These are phyloP conservation scores for Prototheca stagnorum DNA, from an alignment of 163 green algal genomes.

Conservation along the genomic window DNA sequence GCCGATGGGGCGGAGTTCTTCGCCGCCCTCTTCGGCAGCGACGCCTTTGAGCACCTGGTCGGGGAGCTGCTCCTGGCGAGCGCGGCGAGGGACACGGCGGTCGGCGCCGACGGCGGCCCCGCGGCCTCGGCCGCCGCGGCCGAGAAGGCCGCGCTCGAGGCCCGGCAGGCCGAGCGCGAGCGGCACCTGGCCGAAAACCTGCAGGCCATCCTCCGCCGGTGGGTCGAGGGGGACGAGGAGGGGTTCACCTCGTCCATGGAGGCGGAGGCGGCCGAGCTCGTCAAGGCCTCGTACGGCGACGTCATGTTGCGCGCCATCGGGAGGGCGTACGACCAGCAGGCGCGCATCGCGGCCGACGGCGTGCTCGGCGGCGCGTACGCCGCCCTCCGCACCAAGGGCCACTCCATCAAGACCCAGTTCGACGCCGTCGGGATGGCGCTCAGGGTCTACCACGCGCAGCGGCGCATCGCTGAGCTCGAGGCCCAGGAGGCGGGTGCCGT, in stretches of 20 bases:
- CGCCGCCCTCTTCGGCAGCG: constrained; percentile 77
- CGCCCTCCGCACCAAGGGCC: constrained; percentile 13
- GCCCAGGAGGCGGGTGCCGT: constrained; percentile 4
- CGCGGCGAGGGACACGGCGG: constrained; percentile 9
- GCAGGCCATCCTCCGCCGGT: constrained; percentile 45
- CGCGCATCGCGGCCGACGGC: constrained; percentile 41
- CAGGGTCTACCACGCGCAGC: constrained; percentile 27
- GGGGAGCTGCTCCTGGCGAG: constrained; percentile 47
- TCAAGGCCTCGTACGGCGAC: constrained; percentile 50
- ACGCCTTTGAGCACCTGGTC: constrained; percentile 65
- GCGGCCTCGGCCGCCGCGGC: background rate
- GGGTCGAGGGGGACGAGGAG: constrained; percentile 50
- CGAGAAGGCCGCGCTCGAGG: too few species aligned
- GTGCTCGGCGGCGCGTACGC: constrained; percentile 36
- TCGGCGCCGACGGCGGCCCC: background rate
- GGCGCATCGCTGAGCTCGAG: constrained; percentile 41
- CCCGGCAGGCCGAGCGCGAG: constrained; percentile 24
- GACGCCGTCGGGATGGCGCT: constrained; percentile 17
- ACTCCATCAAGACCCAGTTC: constrained; percentile 29
- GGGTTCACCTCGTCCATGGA: constrained; percentile 46
- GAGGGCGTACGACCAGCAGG: constrained; percentile 52
- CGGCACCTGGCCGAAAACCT: constrained; percentile 51
- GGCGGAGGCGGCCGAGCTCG: constrained; percentile 45
- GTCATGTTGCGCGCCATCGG: constrained; percentile 69
- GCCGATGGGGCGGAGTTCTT: constrained; percentile 78